A percentile compares a stretch with the other conserved stretches of the same genome.
Evolutionary conservation across 2,329 filamentous ascomycete genomes (phyloP).

Genomic region (Phialemoniopsis sp.): DNA sequence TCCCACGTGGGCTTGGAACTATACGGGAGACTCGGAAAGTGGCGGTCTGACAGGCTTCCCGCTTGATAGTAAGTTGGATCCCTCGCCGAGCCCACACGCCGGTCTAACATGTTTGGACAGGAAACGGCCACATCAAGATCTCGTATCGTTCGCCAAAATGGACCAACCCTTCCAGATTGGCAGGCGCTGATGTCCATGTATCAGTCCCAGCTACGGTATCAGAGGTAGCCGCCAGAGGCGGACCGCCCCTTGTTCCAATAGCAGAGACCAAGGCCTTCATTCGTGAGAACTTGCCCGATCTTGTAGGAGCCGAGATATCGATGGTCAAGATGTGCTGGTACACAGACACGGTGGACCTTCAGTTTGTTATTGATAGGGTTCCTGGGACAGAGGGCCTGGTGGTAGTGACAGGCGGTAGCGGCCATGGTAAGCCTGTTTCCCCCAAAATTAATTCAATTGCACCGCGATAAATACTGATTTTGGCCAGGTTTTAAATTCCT

Average conservation of each 20-base stretch:
- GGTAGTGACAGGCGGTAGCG: not conserved
- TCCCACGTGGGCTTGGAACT: constrained; percentile 1
- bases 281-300: constrained; percentile 1
- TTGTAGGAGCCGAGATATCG: constrained; percentile 1
- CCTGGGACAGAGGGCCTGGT: not conserved
- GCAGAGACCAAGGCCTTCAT: not conserved
- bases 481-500: constrained; percentile 5
- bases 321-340: constrained; percentile 4
- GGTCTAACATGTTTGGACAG: too few species aligned
- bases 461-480: too few species aligned
- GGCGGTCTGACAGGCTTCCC: constrained; percentile 1
- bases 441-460: not conserved
- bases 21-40: not conserved
- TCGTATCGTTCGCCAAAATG: constrained; percentile 1
- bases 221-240: not conserved
- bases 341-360: not conserved
- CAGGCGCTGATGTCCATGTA: too few species aligned
- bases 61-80: not conserved
- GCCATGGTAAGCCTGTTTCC: not conserved
- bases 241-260: not conserved
- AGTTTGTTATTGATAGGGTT: constrained; percentile 3
- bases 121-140: constrained; percentile 1
- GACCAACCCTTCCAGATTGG: constrained; percentile 2
- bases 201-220: not conserved
- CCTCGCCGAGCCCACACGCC: too few species aligned